Evolutionary conservation across 331 rosid species (phyloP).

Genomic region (Malus hybrid): DNA sequence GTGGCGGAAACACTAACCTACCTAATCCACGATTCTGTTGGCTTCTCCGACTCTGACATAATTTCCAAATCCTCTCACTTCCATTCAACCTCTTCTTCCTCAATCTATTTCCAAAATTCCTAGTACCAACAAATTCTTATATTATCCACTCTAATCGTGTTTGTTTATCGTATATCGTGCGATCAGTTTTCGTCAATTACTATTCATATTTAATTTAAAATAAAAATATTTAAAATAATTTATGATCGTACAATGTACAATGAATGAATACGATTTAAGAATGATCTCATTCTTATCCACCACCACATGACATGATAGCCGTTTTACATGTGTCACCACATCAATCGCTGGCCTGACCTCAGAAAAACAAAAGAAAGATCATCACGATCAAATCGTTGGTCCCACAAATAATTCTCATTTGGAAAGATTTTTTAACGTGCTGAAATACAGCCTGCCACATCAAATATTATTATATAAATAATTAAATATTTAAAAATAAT

Average conservation of each 20-base stretch:
- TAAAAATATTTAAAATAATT: too few species aligned
- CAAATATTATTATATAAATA: too few species aligned
- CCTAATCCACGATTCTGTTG: constrained; percentile 20
- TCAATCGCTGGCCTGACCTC: background rate
- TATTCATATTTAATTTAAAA: too few species aligned
- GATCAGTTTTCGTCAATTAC: too few species aligned
- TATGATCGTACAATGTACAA: too few species aligned
- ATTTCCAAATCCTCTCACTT: background rate
- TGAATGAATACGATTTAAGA: too few species aligned
- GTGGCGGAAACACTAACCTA: constrained; percentile 6
- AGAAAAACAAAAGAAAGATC: background rate
- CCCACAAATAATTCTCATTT: background rate
- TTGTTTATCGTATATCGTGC: too few species aligned
- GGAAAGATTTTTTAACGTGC: too few species aligned
- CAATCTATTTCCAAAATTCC: background rate
- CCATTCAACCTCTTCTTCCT: background rate
- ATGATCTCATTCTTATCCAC: background rate
- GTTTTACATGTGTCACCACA: constrained; percentile 8
- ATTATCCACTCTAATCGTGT: background rate
- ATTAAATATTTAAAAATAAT: too few species aligned
- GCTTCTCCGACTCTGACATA: too few species aligned
- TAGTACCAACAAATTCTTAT: background rate
- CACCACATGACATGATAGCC: background rate
- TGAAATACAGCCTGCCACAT: too few species aligned
- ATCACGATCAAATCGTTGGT: background rate